Evolutionary conservation across 1,284 basidiomycete species (phyloP), one percentile per base, ranked within the genome.

Genomic region (Dichomitus squalens): DNA sequence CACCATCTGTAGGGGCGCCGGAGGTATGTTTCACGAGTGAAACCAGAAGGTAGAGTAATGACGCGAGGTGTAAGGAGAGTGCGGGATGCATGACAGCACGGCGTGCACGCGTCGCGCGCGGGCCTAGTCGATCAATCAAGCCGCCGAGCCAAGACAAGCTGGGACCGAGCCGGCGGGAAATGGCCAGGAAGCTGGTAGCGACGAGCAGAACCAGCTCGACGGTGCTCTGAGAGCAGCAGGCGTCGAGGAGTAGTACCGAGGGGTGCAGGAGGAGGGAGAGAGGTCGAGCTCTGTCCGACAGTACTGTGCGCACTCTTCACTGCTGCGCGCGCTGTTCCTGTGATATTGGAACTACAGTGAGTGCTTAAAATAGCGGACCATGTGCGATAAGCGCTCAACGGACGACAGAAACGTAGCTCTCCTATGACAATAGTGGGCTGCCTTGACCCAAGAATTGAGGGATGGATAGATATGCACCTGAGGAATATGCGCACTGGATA

Each of bases 1-100:
- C 25, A 69, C 69, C 68, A 53, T 85, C 79, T 55, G 81, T 77
- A 33, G 85, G 84, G 43, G 76, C 73, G 43, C 58, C 46, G 3
- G 54, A 39, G 46, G 53, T 21, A 49, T 53, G 39, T 18, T 38
- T 50, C 7, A 49, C 33, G 38, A 38, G 58, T 8, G 60, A 33
- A 34, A 67, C 43, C 11, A 54, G 38, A 2, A 57, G 47, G 47
- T 55, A 54, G 12, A 65, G 48, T 12, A 60, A 53, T 25, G 63
- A 58, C 46, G 57, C 65, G 18, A 62, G 56, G 48, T 49, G 59
- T 34, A 57, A 49, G 49, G 61, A 57, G 41, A 52, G 54, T 35
- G 49, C 46, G 51, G 53, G 44, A 48, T 52, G 58, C 61, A 63
- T 63, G 52, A 48, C 36, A 47, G 52, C 44, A 31, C 35, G 48